A percentile compares a stretch with the other conserved stretches of the same genome.
These are phyloP conservation scores for Nemania diffusa DNA, from an alignment of 2,329 filamentous ascomycete genomes.

Conservation along the genomic window DNA sequence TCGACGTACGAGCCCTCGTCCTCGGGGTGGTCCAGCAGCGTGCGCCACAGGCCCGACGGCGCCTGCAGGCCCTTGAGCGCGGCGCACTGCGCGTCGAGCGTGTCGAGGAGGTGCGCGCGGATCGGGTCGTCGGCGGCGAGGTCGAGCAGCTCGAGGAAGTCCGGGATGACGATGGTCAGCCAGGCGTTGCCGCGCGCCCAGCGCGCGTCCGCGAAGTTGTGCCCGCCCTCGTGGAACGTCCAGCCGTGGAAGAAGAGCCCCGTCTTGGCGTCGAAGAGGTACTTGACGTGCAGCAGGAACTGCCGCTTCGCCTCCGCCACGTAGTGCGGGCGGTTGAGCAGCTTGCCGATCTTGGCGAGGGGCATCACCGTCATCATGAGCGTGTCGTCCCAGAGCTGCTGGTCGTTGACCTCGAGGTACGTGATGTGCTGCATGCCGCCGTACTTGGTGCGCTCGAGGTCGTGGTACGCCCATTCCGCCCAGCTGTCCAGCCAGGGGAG, in stretches of 20 bases:
- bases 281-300: slow-evolving; percentile 81
- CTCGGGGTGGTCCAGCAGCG: slow-evolving; percentile 74
- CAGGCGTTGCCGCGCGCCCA: slow-evolving; percentile 75
- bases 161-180: slow-evolving; percentile 85
- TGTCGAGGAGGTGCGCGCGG: slow-evolving; percentile 67
- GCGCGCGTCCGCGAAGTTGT: slow-evolving; percentile 67
- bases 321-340: slow-evolving; percentile 76
- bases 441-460: slow-evolving; percentile 75
- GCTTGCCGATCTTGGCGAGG: slow-evolving; percentile 79
- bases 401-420: slow-evolving; percentile 74
- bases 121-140: slow-evolving; percentile 72
- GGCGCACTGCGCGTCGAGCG: slow-evolving; percentile 74
- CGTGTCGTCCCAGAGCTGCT: slow-evolving; percentile 87
- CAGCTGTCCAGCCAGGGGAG: slow-evolving; percentile 82
- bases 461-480: slow-evolving; percentile 86
- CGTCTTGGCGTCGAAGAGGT: slow-evolving; percentile 76
- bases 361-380: slow-evolving; percentile 90
- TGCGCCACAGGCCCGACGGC: slow-evolving; percentile 75
- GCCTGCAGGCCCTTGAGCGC: slow-evolving; percentile 71
- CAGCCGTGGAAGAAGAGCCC: slow-evolving; percentile 86
- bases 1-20: slow-evolving; percentile 78
- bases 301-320: slow-evolving; percentile 81
- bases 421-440: slow-evolving; percentile 82
- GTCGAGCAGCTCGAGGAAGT: slow-evolving; percentile 79
- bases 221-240: slow-evolving; percentile 76